These are phyloP conservation scores for Beauveria asiatica DNA, from an alignment of 2,329 filamentous ascomycete species.

Conservation along the genomic window DNA sequence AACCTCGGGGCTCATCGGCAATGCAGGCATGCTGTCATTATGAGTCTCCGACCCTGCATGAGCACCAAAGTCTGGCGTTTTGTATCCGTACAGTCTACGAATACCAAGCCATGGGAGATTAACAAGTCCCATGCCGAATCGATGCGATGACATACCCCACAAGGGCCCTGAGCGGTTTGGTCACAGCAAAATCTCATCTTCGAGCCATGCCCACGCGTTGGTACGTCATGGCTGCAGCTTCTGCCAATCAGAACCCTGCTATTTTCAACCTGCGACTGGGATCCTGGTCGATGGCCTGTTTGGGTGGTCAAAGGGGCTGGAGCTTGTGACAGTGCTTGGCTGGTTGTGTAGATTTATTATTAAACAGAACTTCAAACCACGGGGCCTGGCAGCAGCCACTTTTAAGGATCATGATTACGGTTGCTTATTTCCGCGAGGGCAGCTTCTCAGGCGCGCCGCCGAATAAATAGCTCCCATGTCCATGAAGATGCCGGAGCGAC, in stretches of 20 bases:
- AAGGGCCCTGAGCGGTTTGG: not conserved
- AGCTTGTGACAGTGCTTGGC: not conserved
- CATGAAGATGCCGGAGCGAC: not conserved
- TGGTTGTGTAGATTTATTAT: not conserved
- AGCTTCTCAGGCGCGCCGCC: no score
- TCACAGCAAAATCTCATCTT: conserved; percentile 11
- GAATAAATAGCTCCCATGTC: no score
- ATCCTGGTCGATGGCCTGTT: not conserved
- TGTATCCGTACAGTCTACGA: not conserved
- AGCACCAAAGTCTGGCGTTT: not conserved
- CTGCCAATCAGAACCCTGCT: conserved; percentile 6
- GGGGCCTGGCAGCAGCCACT: no score
- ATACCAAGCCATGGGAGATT: not conserved
- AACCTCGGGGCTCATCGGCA: conserved; percentile 2
- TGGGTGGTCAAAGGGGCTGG: not conserved
- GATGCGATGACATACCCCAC: no score
- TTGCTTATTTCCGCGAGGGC: no score
- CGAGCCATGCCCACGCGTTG: not conserved
- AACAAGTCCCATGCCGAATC: not conserved
- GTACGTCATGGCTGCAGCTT: conserved; percentile 7
- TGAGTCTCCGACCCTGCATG: not conserved
- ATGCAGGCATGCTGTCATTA: not conserved
- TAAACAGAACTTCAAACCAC: not conserved
- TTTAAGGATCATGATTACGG: no score
- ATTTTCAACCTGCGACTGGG: conserved; percentile 1